phyloP scores from a whole-genome alignment of 2,329 filamentous ascomycete genomes.

The Clarireedia sp. region DNA sequence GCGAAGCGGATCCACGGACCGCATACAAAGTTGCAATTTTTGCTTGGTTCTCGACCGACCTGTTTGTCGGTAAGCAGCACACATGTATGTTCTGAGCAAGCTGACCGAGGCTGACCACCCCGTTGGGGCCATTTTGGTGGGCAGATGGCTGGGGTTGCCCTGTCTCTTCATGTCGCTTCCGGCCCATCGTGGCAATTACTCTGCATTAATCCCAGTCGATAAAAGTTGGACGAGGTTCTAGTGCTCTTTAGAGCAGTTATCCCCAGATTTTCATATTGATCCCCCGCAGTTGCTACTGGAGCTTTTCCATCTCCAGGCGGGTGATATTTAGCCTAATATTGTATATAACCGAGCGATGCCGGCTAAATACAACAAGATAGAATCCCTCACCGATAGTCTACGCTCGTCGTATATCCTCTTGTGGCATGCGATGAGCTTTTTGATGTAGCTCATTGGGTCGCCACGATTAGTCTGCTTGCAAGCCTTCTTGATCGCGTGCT shows the following conservation, averaged over 20 bases:
- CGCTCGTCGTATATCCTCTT: constrained; percentile 4
- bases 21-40: not conserved
- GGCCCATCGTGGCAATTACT: not conserved
- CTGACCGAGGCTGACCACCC: too few species aligned
- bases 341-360: not conserved
- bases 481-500: too few species aligned
- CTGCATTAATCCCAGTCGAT: not conserved
- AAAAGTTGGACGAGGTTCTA: not conserved
- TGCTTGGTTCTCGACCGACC: not conserved
- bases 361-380: not conserved
- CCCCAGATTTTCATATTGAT: constrained; percentile 5
- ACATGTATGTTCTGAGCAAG: not conserved
- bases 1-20: constrained; percentile 3
- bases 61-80: not conserved
- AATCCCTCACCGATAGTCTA: constrained; percentile 2
- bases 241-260: not conserved
- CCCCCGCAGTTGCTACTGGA: not conserved
- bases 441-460: too few species aligned
- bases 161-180: too few species aligned
- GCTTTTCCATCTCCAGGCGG: not conserved
- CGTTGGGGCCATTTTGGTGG: too few species aligned
- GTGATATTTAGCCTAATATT: not conserved
- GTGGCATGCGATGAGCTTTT: not conserved
- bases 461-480: too few species aligned
- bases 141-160: too few species aligned